Conservation (phyloP, 306 rosid species). For the Delonix regia region DNA sequence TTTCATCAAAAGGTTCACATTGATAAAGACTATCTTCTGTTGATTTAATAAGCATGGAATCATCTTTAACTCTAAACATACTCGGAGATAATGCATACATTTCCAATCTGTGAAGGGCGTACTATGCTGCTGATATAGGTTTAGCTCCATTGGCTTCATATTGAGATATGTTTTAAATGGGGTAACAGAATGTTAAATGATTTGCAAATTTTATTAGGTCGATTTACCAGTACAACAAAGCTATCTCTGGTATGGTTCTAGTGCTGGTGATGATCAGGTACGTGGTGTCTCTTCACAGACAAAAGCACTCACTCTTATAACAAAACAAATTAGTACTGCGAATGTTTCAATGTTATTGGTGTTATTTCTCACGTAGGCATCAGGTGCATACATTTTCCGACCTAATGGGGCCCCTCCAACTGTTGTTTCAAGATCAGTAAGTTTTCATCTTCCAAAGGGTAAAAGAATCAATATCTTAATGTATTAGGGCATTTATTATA, state of each 20-base stretch:
- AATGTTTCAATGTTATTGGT: conserved; percentile 5
- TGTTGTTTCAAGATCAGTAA: conserved; percentile 83
- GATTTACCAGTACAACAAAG: conserved; percentile 85
- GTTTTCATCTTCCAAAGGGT: conserved; percentile 32
- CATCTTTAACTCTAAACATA: not conserved
- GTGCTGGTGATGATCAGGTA: conserved; percentile 51
- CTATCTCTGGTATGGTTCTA: conserved; percentile 82
- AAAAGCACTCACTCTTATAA: conserved; percentile 12
- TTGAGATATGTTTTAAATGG: conserved; percentile 13
- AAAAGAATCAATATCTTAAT: not conserved
- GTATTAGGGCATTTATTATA: not conserved
- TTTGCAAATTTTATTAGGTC: conserved; percentile 56
- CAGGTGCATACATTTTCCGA: conserved; percentile 92
- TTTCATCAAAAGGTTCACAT: too few relatives aligned
- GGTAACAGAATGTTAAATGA: conserved; percentile 26
- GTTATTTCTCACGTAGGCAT: conserved; percentile 49
- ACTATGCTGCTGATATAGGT: conserved; percentile 7
- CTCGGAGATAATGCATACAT: too few relatives aligned
- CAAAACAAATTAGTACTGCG: not conserved
- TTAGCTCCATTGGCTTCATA: conserved; percentile 26
- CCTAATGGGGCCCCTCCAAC: conserved; percentile 67
- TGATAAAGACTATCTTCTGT: not conserved
- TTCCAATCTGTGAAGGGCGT: not conserved
- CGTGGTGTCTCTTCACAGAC: conserved; percentile 25
- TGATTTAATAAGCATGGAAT: conserved; percentile 17